A percentile compares a stretch with the other conserved stretches of the same genome.
phyloP scores from a whole-genome alignment of 306 rosid genomes.

The Fagus sylvatica region DNA sequence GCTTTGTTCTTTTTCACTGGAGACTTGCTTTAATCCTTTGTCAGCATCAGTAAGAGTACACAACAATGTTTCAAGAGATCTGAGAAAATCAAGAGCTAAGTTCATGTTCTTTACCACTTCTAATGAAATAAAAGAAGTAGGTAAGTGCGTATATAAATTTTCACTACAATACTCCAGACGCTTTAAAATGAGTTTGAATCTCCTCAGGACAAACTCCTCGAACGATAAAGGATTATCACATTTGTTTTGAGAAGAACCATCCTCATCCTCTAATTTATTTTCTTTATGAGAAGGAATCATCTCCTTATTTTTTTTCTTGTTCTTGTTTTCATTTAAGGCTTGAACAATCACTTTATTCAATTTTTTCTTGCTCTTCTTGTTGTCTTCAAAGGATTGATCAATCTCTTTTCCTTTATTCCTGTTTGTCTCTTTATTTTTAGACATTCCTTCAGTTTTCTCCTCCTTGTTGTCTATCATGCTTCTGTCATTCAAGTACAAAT shows the following conservation, averaged over 20 bases:
- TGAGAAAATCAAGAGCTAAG: slow-evolving; percentile 28
- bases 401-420: neutral
- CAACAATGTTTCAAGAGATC: slow-evolving; percentile 17
- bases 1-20: neutral
- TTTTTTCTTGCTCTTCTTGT: slow-evolving; percentile 6
- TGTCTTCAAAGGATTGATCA: neutral
- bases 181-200: slow-evolving; percentile 7
- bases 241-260: neutral
- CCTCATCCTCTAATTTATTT: neutral
- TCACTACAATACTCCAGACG: slow-evolving; percentile 10
- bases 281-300: neutral
- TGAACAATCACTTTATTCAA: slow-evolving; percentile 14
- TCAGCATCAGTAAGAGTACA: neutral
- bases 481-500: slow-evolving; percentile 13
- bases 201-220: slow-evolving; percentile 22
- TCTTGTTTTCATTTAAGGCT: slow-evolving; percentile 1
- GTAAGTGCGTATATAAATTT: slow-evolving; percentile 44
- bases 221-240: slow-evolving; percentile 14
- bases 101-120: slow-evolving; percentile 26
- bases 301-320: neutral
- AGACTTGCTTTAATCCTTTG: slow-evolving; percentile 8
- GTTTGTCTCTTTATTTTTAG: neutral
- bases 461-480: neutral
- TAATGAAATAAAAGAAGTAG: slow-evolving; percentile 43
- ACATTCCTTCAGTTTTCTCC: neutral